Conservation (phyloP, 495 filamentous ascomycete genomes). For the Aspergillus kassunensis region DNA sequence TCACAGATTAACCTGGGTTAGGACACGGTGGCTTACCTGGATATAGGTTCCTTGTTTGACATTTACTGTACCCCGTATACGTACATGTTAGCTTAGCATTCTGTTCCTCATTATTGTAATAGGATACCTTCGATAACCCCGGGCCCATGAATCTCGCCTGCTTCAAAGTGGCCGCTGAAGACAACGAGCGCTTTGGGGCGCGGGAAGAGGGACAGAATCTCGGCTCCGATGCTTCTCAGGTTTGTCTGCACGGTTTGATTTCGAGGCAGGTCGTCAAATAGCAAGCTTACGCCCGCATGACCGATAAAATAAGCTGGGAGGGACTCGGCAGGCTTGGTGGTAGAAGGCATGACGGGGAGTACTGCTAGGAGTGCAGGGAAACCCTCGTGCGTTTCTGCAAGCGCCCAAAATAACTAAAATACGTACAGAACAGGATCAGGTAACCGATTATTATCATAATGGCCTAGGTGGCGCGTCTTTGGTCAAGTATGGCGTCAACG, state of each 20-base stretch:
- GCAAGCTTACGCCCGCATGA: neutral
- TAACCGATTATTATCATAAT: neutral
- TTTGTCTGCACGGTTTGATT: neutral
- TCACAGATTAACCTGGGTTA: neutral
- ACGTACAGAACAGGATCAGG: no score
- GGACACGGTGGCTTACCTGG: neutral
- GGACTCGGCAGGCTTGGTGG: neutral
- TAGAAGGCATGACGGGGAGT: neutral
- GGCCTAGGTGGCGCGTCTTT: neutral
- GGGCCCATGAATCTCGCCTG: neutral
- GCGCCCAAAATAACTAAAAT: no score
- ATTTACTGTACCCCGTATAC: neutral
- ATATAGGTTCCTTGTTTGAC: neutral
- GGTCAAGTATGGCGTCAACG: neutral
- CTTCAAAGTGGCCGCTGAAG: neutral
- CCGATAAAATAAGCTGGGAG: neutral
- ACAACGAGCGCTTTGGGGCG: neutral
- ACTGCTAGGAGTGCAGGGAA: no score
- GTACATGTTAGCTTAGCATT: neutral
- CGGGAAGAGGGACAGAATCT: neutral
- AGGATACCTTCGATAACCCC: neutral
- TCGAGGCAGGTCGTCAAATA: neutral
- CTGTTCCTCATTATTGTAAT: no score
- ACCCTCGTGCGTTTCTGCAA: no score
- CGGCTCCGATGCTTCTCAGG: neutral